Evolutionary conservation across 1,139 yeast species (phyloP), one percentile per base, ranked within the genome.

Genomic region (Hansenula lynferdii): DNA sequence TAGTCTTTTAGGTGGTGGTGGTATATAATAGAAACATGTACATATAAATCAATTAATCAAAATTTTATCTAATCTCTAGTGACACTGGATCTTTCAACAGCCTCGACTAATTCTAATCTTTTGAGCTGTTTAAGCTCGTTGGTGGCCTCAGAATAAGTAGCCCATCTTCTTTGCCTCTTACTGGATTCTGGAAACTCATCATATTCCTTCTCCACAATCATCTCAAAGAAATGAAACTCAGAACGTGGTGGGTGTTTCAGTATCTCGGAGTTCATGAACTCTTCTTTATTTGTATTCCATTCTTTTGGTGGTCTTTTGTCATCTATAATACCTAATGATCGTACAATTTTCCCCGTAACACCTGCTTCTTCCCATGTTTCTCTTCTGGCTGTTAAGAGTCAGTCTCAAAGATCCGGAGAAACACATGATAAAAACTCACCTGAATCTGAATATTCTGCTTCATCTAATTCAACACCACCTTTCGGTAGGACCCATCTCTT

Each of bases 291-390:
- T 12, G 51, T 53, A 21, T 57, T 62, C 60, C 85, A 83, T 4
- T 77, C 73, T 58, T 79, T 75, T 28, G 73, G 68, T 8, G 87
- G 87, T 42, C 95, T 61, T 52, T 72, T 67, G 54, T 87, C 96
- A 38, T 71, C 72, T 20, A 85, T 81, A 2, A 73, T 66, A 0
- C 92, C 95, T 33, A 90, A 62, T 43, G 69, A 69, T 34, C 55
- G 50, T 2, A 67, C 51, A 11, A 87, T 70, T 15, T 59, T 64
- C 5, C 96, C 96, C 31, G 74, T 74, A 21, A 84, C 85, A 0
- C 98, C 98, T 0, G 96, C 95, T 60, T 92, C 99, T 61, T 92
- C 98, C 98, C 98, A 92, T 0, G 96, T 85, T 58, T 92, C 98
- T 42, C 99, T 67, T 14, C 73, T 67, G 0, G 97, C 97, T 8